These are phyloP conservation scores for Cutaneotrichosporon cavernicola DNA, from an alignment of 1,284 basidiomycete species.

Conservation along the genomic window DNA sequence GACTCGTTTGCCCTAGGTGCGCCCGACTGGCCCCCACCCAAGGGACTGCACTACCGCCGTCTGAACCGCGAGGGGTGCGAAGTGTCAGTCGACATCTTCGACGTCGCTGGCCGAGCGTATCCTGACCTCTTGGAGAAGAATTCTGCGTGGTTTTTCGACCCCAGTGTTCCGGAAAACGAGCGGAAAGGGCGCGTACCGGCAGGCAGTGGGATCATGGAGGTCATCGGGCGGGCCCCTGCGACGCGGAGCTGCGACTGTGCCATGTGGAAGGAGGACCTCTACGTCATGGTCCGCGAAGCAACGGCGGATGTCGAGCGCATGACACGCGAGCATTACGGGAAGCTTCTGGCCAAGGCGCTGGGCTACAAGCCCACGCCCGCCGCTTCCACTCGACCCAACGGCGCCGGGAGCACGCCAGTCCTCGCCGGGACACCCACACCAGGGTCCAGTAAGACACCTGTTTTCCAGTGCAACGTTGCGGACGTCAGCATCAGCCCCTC, in stretches of 20 bases:
- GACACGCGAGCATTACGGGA: slow-evolving; percentile 22
- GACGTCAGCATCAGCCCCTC: slow-evolving; percentile 5
- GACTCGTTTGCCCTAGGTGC: background rate
- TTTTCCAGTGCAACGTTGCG: background rate
- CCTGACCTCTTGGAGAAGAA: slow-evolving; percentile 38
- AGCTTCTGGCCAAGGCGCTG: slow-evolving; percentile 11
- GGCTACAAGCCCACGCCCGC: background rate
- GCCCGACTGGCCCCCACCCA: slow-evolving; percentile 20
- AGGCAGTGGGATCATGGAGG: slow-evolving; percentile 1
- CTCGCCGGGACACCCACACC: background rate
- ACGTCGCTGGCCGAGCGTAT: slow-evolving; percentile 44
- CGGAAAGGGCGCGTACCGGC: slow-evolving; percentile 2
- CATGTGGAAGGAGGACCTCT: slow-evolving; percentile 29
- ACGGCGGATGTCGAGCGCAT: slow-evolving; percentile 20
- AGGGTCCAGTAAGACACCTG: background rate
- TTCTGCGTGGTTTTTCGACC: slow-evolving; percentile 15
- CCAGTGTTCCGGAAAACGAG: background rate
- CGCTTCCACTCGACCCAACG: background rate
- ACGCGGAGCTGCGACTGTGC: background rate
- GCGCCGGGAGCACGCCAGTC: background rate
- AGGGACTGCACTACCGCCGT: slow-evolving; percentile 33
- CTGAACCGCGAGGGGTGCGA: slow-evolving; percentile 34
- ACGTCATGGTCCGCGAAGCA: slow-evolving; percentile 25
- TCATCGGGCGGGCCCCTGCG: slow-evolving; percentile 7
- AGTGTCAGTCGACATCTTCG: slow-evolving; percentile 42